Conservation (phyloP, 2,329 filamentous ascomycete genomes). For the Epichloe sylvatica region DNA sequence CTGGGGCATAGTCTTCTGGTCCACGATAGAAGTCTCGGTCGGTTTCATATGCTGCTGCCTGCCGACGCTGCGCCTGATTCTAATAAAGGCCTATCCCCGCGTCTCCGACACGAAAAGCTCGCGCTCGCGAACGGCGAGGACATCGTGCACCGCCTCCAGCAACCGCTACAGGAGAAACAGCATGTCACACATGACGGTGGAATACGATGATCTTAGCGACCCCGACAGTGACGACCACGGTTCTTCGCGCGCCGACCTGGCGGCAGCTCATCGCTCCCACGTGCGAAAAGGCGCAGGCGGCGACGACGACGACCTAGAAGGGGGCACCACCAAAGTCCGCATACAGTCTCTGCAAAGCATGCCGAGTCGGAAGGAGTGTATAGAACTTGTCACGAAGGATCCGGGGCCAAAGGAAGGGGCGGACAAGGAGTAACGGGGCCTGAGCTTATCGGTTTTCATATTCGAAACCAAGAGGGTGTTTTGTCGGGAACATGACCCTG, state of each 20-base stretch:
- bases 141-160: neutral
- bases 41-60: conserved; percentile 16
- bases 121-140: neutral
- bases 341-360: neutral
- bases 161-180: neutral
- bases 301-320: neutral
- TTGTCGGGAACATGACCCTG: too few species aligned
- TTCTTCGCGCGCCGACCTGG: neutral
- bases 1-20: conserved; percentile 12
- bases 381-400: neutral
- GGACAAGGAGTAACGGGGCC: too few species aligned
- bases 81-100: conserved; percentile 4
- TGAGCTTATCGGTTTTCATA: too few species aligned
- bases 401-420: neutral
- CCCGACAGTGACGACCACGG: neutral
- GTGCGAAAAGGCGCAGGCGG: neutral
- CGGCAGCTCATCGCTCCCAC: neutral
- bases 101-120: neutral
- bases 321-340: neutral
- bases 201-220: neutral
- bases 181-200: neutral
- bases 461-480: too few species aligned
- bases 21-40: conserved; percentile 13
- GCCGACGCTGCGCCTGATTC: conserved; percentile 13
- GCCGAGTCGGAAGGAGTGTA: neutral